phyloP scores from a whole-genome alignment of 306 rosid genomes.

The Pyrus communis region DNA sequence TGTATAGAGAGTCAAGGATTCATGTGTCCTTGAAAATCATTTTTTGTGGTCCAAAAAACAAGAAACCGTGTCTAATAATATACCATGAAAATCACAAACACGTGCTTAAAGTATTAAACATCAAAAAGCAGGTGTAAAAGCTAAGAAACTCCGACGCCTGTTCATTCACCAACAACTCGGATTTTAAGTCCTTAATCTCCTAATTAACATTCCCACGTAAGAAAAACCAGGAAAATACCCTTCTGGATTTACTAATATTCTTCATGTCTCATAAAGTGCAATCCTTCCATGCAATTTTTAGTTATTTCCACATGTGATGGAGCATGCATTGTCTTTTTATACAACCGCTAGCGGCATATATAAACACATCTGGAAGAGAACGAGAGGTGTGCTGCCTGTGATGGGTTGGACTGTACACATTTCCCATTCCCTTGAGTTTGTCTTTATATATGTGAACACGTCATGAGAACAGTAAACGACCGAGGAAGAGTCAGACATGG shows the following conservation, averaged over 20 bases:
- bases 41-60: background rate
- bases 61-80: background rate
- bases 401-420: background rate
- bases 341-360: background rate
- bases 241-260: background rate
- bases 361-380: background rate
- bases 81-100: background rate
- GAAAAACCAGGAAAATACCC: background rate
- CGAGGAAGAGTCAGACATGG: constrained; percentile 4
- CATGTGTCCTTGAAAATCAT: background rate
- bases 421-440: background rate
- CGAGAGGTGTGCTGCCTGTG: background rate
- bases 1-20: background rate
- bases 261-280: background rate
- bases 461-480: background rate
- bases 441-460: background rate
- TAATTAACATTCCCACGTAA: background rate
- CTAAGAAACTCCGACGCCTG: background rate
- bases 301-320: background rate
- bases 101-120: background rate
- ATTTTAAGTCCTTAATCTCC: background rate
- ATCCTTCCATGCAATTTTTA: background rate
- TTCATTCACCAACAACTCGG: background rate
- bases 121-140: background rate
- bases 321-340: background rate